Base-by-base conservation (phyloP, 257 asterid species). In the Perilla frutescens region DNA sequence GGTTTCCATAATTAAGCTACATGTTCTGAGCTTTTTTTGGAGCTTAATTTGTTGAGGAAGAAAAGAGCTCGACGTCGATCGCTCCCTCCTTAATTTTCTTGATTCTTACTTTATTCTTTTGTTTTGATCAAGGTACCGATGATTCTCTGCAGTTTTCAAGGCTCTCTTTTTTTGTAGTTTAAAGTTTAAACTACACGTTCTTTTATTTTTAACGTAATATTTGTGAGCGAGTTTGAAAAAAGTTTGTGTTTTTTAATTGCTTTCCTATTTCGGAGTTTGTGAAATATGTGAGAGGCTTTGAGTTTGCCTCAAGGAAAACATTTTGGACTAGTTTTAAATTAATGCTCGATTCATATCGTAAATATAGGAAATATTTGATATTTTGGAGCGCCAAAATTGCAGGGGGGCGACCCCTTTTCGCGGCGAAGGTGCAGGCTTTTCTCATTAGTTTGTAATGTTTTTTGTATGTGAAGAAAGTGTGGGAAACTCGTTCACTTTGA, bases 1-100 rank as follows among this genome's bases (percentile, higher is more conserved):
- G 26, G 44, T n/a, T 53, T 68, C 39, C 79, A 81, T 63, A 20
- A 20, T 20, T 20, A 20, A 48, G 59, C 67, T 73, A 81, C 85
- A 78, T 84, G 83, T 83, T 83, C 81, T 62, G 36, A 70, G 80
- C 63, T 81, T 66, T 81, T 57, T 11, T 39, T 4, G 61, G 41
- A 8, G 73, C 84, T 76, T 88, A 71, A 77, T 87, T 89, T 88
- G 88, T 91, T 80, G 76, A 76, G 69, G 87, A 89, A 84, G 96
- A 81, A 86, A 91, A 91, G 91, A 83, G 49, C 48, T 70, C 81
- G 5, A 34, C 72, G 45, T 58, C 53, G 11, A 29, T 54, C 40
- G 41, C 55, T 45, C 53, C 44, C 15, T 2, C 56, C 20, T 45
- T 12, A 10, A 45, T 40, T 14, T 68, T 68, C 79, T 78, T 76